Base-by-base conservation (phyloP, 768 basidiomycete genomes). In the Coprinopsis cinerea region DNA sequence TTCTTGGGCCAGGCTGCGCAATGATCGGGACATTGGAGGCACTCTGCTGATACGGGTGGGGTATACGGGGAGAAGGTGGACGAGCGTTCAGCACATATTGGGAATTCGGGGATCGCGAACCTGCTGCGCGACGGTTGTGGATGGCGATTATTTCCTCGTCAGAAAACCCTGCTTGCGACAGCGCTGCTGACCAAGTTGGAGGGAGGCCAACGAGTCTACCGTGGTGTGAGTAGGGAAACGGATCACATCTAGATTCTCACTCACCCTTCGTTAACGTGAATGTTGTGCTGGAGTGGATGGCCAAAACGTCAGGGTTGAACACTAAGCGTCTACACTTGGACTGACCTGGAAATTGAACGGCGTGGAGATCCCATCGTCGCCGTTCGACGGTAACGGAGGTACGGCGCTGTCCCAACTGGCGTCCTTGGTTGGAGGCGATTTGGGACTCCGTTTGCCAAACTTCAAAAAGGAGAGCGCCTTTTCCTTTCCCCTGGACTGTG, bases 291-390 rank as follows among this genome's bases (percentile, higher is more conserved):
- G 24, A 53, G 51, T 46, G 11, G 24, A 22, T n/a, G 11, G 18
- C 20, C n/a, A n/a, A n/a, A n/a, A 4, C 5, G 28, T 28, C 1
- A 52, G n/a, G 36, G 15, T 22, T 40, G 20, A 45, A 50, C 34
- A 37, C 9, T 39, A 35, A 18, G 45, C 25, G 17, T 17, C 39
- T 42, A 39, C 17, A 51, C 27, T 20, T 11, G 44, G 22, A 64
- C 77, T 40, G 60, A 81, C 84, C 75, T 83, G 83, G 53, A 88
- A 86, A 61, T 87, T 87, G 79, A 81, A 88, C 3, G 87, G 87
- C 53, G 69, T 54, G 0, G 84, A 82, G 36, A 89, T 84, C 22
- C 72, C 75, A 15, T 81, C 77, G 55, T 88, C 85, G 4, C 76
- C 78, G 14, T 55, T 26, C 24, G 37, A 17, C 18, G 37, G 37